Base-by-base conservation (phyloP, 305 asterid genomes). In the Solanum hybrid region DNA sequence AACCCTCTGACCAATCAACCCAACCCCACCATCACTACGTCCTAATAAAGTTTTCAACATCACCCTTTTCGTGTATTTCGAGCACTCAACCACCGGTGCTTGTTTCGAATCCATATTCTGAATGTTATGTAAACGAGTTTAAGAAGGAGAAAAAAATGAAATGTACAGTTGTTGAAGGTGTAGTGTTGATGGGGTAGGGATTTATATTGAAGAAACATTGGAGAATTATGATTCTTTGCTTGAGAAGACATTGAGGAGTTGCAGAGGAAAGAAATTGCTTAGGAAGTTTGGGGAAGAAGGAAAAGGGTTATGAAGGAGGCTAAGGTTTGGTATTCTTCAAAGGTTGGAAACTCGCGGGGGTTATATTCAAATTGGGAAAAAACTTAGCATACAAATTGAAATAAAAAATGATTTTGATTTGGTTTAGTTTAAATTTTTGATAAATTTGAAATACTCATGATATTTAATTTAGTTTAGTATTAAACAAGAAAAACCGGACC, bases 261-360 rank as follows among this genome's bases (percentile, higher is more conserved):
- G 92, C 82, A 90, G 92, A 89, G 70, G 77, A 81, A 87, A 82
- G 89, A 80, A 76, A 91, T 22, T 86, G 87, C 92, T 90, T 37
- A 75, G 91, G 91, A 92, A 92, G 93, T 87, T 91, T 93, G 93
- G 89, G 91, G 89, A 89, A 90, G 92, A 95, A 93, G 97, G 95
- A 91, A 95, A 96, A 95, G 97, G 11, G 68, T 10, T 61, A 87
- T 77, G 34, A 57, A 89, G 22, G 87, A 37, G 87, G 85, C 45
- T 1, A 86, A 84, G 93, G 93, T 90, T 95, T 95, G 95, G 97
- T 94, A 95, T 97, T 93, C 98, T 96, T 95, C n/a, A 57, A 27
- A 89, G 76, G 91, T 90, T 89, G 96, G 93, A 91, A 91, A 90
- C 93, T 82, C 93, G 98, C 97, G 26, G 97, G 97, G 97, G 93